A percentile compares a stretch with the other conserved stretches of the same genome.
These are phyloP conservation scores for Pseudogymnoascus sp. DNA, from an alignment of 2,329 filamentous ascomycete species.

Conservation along the genomic window DNA sequence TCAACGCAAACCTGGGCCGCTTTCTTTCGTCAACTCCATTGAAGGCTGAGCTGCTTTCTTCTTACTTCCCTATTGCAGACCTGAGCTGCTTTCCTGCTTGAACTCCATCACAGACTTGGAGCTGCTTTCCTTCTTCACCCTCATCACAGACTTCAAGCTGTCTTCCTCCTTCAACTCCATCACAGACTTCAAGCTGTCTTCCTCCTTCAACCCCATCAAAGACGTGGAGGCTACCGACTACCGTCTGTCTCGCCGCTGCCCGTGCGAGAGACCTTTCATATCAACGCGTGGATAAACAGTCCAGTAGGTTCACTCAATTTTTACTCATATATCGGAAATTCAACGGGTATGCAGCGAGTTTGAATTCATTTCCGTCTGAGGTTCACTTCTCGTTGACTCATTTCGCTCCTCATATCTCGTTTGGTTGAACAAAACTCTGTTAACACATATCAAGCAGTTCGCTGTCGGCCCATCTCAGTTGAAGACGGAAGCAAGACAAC, in stretches of 20 bases:
- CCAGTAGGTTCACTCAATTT: background rate
- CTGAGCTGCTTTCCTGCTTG: too few relatives aligned
- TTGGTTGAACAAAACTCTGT: background rate
- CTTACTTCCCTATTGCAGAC: too few relatives aligned
- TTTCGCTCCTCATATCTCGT: background rate
- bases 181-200: too few relatives aligned
- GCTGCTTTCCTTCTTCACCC: too few relatives aligned
- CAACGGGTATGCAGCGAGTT: background rate
- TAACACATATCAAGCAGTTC: background rate
- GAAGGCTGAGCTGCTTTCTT: too few relatives aligned
- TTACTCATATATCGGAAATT: background rate
- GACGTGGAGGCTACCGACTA: too few relatives aligned
- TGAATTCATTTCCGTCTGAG: background rate
- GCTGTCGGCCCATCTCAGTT: background rate
- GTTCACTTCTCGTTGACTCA: background rate
- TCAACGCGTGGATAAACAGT: background rate
- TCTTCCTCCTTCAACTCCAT: too few relatives aligned
- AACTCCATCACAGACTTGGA: too few relatives aligned
- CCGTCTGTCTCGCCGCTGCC: background rate
- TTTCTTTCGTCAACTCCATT: too few relatives aligned
- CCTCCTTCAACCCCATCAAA: too few relatives aligned
- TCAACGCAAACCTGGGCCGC: too few relatives aligned
- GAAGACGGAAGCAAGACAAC: background rate
- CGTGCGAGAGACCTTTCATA: background rate
- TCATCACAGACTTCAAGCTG: too few relatives aligned